These are phyloP conservation scores for Fusarium sarcochroum DNA, from an alignment of 2,329 filamentous ascomycete genomes.

Conservation along the genomic window DNA sequence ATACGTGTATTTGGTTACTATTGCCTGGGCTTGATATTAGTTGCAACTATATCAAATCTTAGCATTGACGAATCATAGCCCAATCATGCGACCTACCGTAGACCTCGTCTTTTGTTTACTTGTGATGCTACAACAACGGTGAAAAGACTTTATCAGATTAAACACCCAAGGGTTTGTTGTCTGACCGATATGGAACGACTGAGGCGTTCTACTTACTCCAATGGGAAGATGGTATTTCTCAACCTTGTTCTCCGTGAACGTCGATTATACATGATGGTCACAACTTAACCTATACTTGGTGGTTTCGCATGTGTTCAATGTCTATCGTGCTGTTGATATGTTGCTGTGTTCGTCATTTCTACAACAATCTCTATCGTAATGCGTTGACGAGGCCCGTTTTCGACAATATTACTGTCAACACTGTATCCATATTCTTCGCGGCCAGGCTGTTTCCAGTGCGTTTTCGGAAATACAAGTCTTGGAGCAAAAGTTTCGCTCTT, in stretches of 20 bases:
- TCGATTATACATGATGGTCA: no score
- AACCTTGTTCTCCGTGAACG: neutral
- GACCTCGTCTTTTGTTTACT: slow-evolving; percentile 10
- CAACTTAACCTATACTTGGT: no score
- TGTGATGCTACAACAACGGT: neutral
- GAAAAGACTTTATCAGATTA: neutral
- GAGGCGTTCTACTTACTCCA: neutral
- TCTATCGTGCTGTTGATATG: neutral
- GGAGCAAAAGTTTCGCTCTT: neutral
- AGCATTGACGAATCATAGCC: slow-evolving; percentile 32
- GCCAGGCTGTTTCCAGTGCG: neutral
- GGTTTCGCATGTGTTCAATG: no score
- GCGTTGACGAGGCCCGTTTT: neutral
- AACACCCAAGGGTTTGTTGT: neutral
- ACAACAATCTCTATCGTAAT: neutral
- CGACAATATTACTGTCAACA: neutral
- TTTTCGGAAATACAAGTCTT: slow-evolving; percentile 1
- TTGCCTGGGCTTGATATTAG: slow-evolving; percentile 7
- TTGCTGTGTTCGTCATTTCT: neutral
- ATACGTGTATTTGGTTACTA: slow-evolving; percentile 10
- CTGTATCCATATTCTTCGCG: neutral
- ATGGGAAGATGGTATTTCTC: slow-evolving; percentile 21
- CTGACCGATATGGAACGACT: slow-evolving; percentile 5
- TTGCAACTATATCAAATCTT: slow-evolving; percentile 18
- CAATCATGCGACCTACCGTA: neutral